Evolutionary conservation across 73 alveolate species (phyloP).

Genomic region (Paramecium sonneborni): DNA sequence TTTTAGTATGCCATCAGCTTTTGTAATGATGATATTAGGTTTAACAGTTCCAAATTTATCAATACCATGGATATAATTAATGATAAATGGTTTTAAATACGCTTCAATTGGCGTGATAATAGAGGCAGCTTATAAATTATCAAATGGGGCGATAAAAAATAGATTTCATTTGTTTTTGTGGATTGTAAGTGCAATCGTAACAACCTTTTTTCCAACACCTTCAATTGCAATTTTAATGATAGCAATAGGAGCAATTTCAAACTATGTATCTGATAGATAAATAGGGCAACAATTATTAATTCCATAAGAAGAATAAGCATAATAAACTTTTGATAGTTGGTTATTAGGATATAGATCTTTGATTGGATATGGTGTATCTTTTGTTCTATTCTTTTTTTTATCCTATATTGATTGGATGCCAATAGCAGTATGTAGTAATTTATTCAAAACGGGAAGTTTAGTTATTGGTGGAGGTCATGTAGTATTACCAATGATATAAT

Average conservation of each 20-base stretch:
- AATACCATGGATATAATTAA: not conserved
- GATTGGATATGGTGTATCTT: not conserved
- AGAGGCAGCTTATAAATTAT: slow-evolving; percentile 29
- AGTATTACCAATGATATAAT: slow-evolving; percentile 33
- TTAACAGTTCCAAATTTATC: not conserved
- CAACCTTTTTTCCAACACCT: not conserved
- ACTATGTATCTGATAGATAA: not conserved
- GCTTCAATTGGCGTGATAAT: slow-evolving; percentile 45
- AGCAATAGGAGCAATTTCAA: slow-evolving; percentile 23
- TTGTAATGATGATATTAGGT: slow-evolving; percentile 4
- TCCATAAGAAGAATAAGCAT: not conserved
- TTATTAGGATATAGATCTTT: slow-evolving; percentile 10
- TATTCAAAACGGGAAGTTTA: slow-evolving; percentile 26
- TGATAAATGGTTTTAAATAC: not conserved
- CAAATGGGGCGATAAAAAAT: slow-evolving; percentile 36
- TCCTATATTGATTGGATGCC: slow-evolving; percentile 22
- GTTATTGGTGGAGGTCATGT: slow-evolving; percentile 58
- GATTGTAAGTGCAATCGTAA: slow-evolving; percentile 21
- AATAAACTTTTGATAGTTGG: not conserved
- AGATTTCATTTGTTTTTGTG: not conserved
- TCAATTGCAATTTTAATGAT: not conserved
- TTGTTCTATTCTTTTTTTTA: not conserved
- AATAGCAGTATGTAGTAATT: not conserved
- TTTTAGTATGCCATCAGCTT: slow-evolving; percentile 35
- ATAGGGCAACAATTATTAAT: not conserved